Evolutionary conservation across 306 rosid genomes (phyloP), one percentile per base, ranked within the genome.

Genomic region (Carpinus viminea): DNA sequence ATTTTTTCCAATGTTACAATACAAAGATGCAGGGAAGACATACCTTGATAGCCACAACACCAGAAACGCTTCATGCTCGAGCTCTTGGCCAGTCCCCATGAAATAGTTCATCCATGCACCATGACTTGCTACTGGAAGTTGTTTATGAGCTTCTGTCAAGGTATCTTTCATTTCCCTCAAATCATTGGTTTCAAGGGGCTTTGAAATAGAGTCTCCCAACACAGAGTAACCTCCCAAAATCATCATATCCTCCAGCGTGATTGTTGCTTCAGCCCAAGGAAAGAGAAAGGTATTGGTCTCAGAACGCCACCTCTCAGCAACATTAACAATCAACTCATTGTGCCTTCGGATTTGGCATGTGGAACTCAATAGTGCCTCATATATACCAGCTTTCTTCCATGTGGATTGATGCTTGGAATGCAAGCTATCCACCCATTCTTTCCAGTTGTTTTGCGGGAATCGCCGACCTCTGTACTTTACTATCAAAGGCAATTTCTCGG

Each of bases 231-330:
- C 76, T 4, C 82, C 86, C 12, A 78, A 68, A 48, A 88, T 70
- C 84, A 83, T 76, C 2, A 87, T 70, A 80, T 90, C 95, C 78
- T 90, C 92, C 81, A 90, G 73, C 0, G 92, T 86, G 72, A 90
- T 80, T 0, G 92, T 85, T 12, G 87, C 88, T 79, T 86, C 92
- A 45, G 75, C 90, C 90, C 91, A 88, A 0, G 89, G 81, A 61
- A 88, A 90, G 21, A 86, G 36, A 13, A 86, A 85, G 0, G 86
- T 85, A 1, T 86, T 90, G 5, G 89, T 86, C 62, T 77, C 16
- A 53, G 76, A 15, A 74, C 85, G 70, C 90, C 89, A 86, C 16
- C 68, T 86, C 80, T 88, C 89, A 0, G 81, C 83, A 69, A 86
- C 47, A 64, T 83, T 81, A 70, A 43, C 26, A 5, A 65, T 3